These are phyloP conservation scores for Prinsepia uniflora DNA, from an alignment of 306 rosid genomes.

Conservation along the genomic window DNA sequence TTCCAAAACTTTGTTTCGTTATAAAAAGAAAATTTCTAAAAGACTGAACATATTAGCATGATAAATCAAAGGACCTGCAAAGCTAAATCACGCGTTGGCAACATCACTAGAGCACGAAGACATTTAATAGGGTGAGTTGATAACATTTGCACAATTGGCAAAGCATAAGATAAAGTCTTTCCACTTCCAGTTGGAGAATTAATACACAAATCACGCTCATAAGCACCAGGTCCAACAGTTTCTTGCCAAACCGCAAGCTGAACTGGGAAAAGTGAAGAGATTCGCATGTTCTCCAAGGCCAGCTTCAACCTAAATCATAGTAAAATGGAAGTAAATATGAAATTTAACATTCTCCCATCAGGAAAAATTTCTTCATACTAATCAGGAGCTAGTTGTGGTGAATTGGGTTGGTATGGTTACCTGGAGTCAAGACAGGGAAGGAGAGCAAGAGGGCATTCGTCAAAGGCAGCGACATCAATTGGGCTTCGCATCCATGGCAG, in stretches of 20 bases:
- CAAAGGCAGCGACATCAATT: slow-evolving; percentile 45
- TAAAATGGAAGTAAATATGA: not conserved
- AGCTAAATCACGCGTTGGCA: slow-evolving; percentile 92
- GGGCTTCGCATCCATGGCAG: slow-evolving; percentile 97
- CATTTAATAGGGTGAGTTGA: slow-evolving; percentile 51
- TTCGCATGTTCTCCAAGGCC: slow-evolving; percentile 52
- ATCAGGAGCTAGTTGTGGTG: not conserved
- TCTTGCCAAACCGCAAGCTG: slow-evolving; percentile 90
- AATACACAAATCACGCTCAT: slow-evolving; percentile 74
- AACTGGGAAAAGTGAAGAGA: slow-evolving; percentile 66
- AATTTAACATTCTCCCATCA: not conserved
- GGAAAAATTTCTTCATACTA: not conserved
- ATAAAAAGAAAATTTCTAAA: too few species aligned
- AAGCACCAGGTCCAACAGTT: slow-evolving; percentile 78
- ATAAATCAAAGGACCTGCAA: slow-evolving; percentile 48
- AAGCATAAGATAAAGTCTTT: slow-evolving; percentile 82
- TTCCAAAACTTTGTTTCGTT: not conserved
- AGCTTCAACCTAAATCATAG: slow-evolving; percentile 47
- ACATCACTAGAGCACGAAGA: slow-evolving; percentile 70
- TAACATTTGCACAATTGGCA: slow-evolving; percentile 76
- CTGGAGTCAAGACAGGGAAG: slow-evolving; percentile 61
- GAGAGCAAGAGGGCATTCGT: slow-evolving; percentile 42
- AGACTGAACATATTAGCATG: not conserved
- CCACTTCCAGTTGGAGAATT: slow-evolving; percentile 98
- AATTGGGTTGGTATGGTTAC: slow-evolving; percentile 11